Base-by-base conservation (phyloP, 164 flowering plant species). In the Vitis labrusca region DNA sequence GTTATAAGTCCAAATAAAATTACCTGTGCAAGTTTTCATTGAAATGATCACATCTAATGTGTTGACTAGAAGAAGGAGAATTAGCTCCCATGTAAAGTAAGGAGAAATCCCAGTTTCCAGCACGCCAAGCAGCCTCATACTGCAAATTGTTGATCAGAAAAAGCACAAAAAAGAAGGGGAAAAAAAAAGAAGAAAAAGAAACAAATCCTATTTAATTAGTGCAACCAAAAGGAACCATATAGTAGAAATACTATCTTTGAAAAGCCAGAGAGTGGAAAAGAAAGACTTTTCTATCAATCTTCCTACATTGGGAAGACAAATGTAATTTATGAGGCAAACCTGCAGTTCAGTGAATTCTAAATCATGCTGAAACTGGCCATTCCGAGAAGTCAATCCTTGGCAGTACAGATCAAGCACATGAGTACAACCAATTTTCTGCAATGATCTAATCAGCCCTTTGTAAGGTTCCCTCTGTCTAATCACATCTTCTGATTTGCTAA, bases 41-140 rank as follows among this genome's bases (percentile, higher is more conserved):
- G 76, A 90, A 95, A 79, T 78, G 85, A 67, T 64, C 80, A 61
- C 58, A 73, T 68, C 74, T 77, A 3, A 59, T 50, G 60, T 75
- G 68, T 56, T 73, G 81, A 73, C 65, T 71, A 16, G 81, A 73
- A 65, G 67, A 59, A 70, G 2, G 54, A 73, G 75, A 73, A 73
- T 70, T 71, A 72, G 75, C 74, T 74, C 79, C 84, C 50, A 72
- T 37, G 56, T 70, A 68, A 65, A 86, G 87, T 64, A 83, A 72
- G 68, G 96, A 89, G 71, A 91, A 91, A 73, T 95, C 98, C 99
- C 99, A 95, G 80, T 91, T 90, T 72, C 98, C 98, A 32, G 91
- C 82, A 64, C 97, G 93, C 98, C 99, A 93, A 64, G 99, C 98
- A 81, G 98, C 94, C 80, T 95, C 99, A 81, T 93, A 95, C 98